Base-by-base conservation (phyloP, 352 stramenopile species). In the Phytophthora sp. region DNA sequence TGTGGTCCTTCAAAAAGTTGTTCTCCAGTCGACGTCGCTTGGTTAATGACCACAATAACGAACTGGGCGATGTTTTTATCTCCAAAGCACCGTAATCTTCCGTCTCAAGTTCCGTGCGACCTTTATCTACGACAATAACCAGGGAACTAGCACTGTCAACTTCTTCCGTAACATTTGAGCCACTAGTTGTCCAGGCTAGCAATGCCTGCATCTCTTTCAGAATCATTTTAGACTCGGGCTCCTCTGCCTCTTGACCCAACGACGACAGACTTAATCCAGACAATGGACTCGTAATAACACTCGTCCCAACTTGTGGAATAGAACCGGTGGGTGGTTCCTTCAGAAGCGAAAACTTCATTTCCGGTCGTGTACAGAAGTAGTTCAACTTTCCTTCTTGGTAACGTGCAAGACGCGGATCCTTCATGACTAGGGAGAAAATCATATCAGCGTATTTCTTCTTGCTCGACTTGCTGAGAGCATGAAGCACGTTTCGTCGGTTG, bases 181-280 rank as follows among this genome's bases (percentile, higher is more conserved):
- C 35, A 26, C 33, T 60, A 0, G 56, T 80, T 8, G 83, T 85
- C 86, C 86, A 94, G 13, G 66, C 52, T 31, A 92, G 20, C 9
- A 94, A 69, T 13, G 66, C 31, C 35, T 82, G 61, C 24, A 94
- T 63, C 39, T 86, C 74, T 18, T 80, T 57, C 1, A 91, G n/a
- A 31, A 94, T 89, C 7, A 71, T 47, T 16, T 66, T 63, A 1
- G 77, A 79, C 11, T 91, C 82, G 2, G 86, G 86, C 57, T 94
- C 86, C 33, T 92, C 82, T 0, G 71, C 80, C n/a, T 73, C 58
- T n/a, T 73, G 70, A 18, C 57, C 66, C 2, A 66, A 46, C 4
- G 77, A 74, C 7, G 69, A 74, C 0, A 94, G 66, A 31, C 55
- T 73, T 1, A 70, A n/a, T 13, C 69, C 70, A 16, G 84, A 89